Evolutionary conservation across 768 basidiomycete genomes (phyloP).

Genomic region (Candolleomyces aberdarensis): DNA sequence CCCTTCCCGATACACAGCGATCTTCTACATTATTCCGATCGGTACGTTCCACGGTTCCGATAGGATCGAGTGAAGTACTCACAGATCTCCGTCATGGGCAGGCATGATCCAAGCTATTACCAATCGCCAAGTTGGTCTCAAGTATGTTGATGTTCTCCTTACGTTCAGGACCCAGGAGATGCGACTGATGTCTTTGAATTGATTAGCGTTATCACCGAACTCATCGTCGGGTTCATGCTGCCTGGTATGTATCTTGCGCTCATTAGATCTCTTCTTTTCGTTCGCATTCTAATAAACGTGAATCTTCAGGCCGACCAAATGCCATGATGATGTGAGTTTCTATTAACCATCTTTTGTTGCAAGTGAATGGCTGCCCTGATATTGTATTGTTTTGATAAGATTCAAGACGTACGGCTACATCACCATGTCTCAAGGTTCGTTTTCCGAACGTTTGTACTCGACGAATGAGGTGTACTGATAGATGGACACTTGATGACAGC

Average conservation of each 20-base stretch:
- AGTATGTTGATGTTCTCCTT: constrained; percentile 26
- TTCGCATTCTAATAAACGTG: not conserved
- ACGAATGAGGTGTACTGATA: too few relatives aligned
- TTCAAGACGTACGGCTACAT: constrained; percentile 62
- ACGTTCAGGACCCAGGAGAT: not conserved
- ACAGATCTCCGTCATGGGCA: not conserved
- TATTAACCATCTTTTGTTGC: not conserved
- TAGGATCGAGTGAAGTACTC: not conserved
- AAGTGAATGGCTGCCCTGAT: constrained; percentile 10
- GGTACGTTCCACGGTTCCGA: constrained; percentile 37
- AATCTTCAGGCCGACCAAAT: constrained; percentile 53
- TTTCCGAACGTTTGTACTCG: not conserved
- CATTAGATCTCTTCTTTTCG: not conserved
- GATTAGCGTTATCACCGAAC: constrained; percentile 64
- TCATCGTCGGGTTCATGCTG: constrained; percentile 61
- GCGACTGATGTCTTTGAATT: not conserved
- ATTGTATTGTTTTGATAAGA: not conserved
- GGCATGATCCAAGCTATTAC: constrained; percentile 79
- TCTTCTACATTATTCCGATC: constrained; percentile 67
- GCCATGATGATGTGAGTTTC: constrained; percentile 67
- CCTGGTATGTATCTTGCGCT: constrained; percentile 27
- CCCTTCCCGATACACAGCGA: constrained; percentile 23
- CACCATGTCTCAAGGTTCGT: constrained; percentile 51
- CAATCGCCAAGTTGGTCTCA: constrained; percentile 67
- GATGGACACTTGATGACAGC: constrained; percentile 35